Percentiles rank a stretch among this genome's conserved stretches.
These are phyloP conservation scores for Bruguiera hainesii DNA, from an alignment of 441 rosid species.

Conservation along the genomic window DNA sequence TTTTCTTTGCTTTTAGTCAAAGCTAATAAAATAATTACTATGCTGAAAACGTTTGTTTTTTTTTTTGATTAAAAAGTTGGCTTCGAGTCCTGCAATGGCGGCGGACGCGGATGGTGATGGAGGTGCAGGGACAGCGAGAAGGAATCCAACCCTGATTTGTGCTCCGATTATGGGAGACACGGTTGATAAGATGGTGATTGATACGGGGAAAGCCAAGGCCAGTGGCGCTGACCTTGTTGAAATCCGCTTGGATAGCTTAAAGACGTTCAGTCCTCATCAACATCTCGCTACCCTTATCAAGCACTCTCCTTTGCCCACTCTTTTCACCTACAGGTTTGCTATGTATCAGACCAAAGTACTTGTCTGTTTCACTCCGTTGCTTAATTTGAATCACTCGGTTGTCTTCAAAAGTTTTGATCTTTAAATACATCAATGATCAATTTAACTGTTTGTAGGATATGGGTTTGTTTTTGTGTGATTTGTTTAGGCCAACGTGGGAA, in stretches of 20 bases:
- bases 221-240: conserved; percentile 84
- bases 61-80: conserved; percentile 25
- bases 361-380: not conserved
- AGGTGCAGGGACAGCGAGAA: conserved; percentile 22
- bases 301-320: conserved; percentile 64
- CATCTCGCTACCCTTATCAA: conserved; percentile 50
- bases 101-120: conserved; percentile 27
- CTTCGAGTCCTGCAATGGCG: conserved; percentile 35
- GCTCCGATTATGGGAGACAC: conserved; percentile 78
- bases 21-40: no score
- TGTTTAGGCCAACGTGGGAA: conserved; percentile 86
- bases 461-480: not conserved
- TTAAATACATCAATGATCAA: no score
- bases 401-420: no score
- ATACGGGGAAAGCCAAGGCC: conserved; percentile 51
- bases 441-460: not conserved
- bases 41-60: no score
- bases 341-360: not conserved
- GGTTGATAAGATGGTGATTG: conserved; percentile 47
- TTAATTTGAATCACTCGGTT: no score
- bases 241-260: conserved; percentile 72
- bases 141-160: conserved; percentile 67
- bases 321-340: conserved; percentile 85
- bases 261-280: conserved; percentile 38
- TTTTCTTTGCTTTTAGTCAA: no score